These are phyloP conservation scores for Hymenoscyphus repandus DNA, from an alignment of 2,329 filamentous ascomycete species.

Conservation along the genomic window DNA sequence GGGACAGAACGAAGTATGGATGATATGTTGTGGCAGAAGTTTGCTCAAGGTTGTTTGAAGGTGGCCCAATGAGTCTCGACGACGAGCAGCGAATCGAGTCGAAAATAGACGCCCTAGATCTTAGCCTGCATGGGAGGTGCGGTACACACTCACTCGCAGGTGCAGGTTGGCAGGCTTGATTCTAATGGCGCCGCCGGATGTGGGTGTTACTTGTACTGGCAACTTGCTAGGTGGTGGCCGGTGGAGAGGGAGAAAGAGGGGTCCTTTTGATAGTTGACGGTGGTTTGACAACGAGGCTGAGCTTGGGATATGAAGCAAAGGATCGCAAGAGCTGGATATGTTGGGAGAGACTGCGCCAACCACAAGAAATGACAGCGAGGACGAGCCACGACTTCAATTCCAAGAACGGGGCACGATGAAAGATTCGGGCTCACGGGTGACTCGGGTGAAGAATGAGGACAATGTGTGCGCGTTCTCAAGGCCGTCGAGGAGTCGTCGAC, in stretches of 20 bases:
- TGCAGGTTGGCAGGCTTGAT: not conserved
- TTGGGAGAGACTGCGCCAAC: not conserved
- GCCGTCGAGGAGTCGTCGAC: not conserved
- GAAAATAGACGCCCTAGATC: conserved; percentile 27
- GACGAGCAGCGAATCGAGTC: conserved; percentile 12
- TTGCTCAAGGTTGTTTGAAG: not conserved
- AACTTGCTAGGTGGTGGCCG: not conserved
- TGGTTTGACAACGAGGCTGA: conserved; percentile 2
- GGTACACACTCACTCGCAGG: not conserved
- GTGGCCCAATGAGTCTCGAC: not conserved
- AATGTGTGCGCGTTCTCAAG: not conserved
- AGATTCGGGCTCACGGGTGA: not conserved
- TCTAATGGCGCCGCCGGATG: not conserved
- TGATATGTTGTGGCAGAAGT: not conserved
- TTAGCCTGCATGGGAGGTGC: conserved; percentile 12
- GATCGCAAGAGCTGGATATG: not conserved
- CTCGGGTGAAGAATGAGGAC: not conserved
- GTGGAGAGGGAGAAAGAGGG: conserved; percentile 1
- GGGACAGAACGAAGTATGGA: not conserved
- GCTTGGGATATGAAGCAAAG: not conserved
- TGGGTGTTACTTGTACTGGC: not conserved
- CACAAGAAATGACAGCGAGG: not conserved
- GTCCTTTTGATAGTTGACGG: not conserved
- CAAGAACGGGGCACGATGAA: not conserved
- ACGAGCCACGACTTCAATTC: too few species aligned